Evolutionary conservation across 2,329 filamentous ascomycete genomes (phyloP).

Genomic region (Botryotinia narcissicola): DNA sequence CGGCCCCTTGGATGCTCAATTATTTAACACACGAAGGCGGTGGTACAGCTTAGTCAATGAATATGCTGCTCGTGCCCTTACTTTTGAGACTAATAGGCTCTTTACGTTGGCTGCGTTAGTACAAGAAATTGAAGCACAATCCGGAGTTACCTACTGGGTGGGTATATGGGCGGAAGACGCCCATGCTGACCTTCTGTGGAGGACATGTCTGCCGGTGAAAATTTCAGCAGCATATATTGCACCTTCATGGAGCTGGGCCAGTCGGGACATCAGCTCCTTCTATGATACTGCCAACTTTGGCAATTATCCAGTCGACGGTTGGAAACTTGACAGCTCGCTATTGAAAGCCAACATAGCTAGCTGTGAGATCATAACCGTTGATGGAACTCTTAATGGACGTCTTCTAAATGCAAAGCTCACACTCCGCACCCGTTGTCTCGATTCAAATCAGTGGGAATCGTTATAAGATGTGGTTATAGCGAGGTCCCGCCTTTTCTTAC

Average conservation of each 20-base stretch:
- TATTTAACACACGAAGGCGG: background rate
- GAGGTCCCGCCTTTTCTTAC: accelerated
- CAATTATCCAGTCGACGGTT: background rate
- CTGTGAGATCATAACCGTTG: background rate
- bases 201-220: accelerated
- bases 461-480: background rate
- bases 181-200: background rate
- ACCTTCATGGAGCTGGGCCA: background rate
- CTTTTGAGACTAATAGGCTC: background rate
- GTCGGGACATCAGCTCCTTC: no score
- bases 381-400: background rate
- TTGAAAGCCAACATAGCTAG: background rate
- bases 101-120: background rate
- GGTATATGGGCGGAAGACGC: background rate
- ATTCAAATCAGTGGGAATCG: background rate
- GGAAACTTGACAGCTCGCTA: background rate
- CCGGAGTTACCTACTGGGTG: background rate
- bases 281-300: accelerated
- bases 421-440: background rate
- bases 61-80: background rate
- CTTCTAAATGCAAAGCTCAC: background rate
- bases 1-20: background rate
- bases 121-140: background rate
- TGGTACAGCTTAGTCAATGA: background rate
- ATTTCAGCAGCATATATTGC: background rate